A percentile compares a stretch with the other conserved stretches of the same genome.
These are phyloP conservation scores for Aspergillus jensenii DNA, from an alignment of 2,329 filamentous ascomycete genomes.

Conservation along the genomic window DNA sequence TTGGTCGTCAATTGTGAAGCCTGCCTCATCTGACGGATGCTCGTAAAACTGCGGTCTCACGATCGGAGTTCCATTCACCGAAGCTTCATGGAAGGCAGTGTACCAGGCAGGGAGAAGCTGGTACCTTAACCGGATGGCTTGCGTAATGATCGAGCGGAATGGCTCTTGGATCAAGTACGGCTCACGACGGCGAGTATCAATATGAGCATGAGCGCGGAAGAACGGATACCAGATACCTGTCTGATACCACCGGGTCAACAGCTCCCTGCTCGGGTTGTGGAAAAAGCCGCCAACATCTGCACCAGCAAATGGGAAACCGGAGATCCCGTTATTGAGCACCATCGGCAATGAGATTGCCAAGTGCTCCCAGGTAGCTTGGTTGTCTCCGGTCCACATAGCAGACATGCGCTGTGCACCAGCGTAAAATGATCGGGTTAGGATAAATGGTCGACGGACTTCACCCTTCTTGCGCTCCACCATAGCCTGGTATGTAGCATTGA, in stretches of 20 bases:
- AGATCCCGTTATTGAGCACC: conserved; percentile 87
- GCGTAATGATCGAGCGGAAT: conserved; percentile 80
- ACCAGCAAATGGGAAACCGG: conserved; percentile 89
- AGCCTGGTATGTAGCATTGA: conserved; percentile 89
- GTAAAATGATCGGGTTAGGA: conserved; percentile 90
- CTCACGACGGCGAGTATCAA: conserved; percentile 90
- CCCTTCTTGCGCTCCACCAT: conserved; percentile 82
- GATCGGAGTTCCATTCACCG: conserved; percentile 79
- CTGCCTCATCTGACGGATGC: conserved; percentile 79
- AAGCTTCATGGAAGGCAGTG: conserved; percentile 90
- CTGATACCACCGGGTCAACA: conserved; percentile 94
- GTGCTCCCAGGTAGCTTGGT: conserved; percentile 90
- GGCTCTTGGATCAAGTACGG: conserved; percentile 86
- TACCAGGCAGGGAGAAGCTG: conserved; percentile 91
- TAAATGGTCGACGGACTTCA: conserved; percentile 81
- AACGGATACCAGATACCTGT: conserved; percentile 96
- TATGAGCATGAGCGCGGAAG: conserved; percentile 96
- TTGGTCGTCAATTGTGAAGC: conserved; percentile 90
- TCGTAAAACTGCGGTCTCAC: conserved; percentile 91
- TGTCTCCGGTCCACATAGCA: conserved; percentile 99
- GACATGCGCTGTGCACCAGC: conserved; percentile 85
- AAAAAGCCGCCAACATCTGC: conserved; percentile 98
- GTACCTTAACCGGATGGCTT: conserved; percentile 85
- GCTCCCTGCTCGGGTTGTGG: conserved; percentile 89
- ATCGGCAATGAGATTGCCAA: conserved; percentile 88